Evolutionary conservation across 805 yeast genomes (phyloP).

Genomic region (Metschnikowia noctiluminum): DNA sequence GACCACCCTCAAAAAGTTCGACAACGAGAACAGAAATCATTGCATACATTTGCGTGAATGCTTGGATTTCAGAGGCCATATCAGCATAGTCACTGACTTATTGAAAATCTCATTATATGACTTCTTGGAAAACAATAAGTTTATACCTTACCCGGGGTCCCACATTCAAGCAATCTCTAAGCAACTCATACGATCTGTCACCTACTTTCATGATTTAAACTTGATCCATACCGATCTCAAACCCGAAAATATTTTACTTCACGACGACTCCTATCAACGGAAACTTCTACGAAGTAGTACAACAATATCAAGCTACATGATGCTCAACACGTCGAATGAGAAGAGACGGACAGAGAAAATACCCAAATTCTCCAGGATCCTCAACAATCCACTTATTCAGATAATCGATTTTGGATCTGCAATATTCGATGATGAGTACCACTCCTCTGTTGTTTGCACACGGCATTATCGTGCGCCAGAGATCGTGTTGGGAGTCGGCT

Average conservation of each 20-base stretch:
- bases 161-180: conserved; percentile 87
- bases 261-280: conserved; percentile 46
- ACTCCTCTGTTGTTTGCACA: conserved; percentile 87
- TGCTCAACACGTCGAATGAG: conserved; percentile 16
- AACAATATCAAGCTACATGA: conserved; percentile 31
- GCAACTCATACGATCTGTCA: conserved; percentile 81
- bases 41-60: conserved; percentile 87
- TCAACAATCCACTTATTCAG: conserved; percentile 77
- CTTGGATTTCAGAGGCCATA: conserved; percentile 89
- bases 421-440: conserved; percentile 89
- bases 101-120: conserved; percentile 84
- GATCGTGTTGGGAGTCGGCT: conserved; percentile 88
- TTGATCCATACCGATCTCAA: conserved; percentile 94
- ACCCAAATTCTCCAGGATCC: conserved; percentile 43
- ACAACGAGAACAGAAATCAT: conserved; percentile 60
- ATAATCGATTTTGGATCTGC: conserved; percentile 98
- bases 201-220: conserved; percentile 84
- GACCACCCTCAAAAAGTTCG: conserved; percentile 67
- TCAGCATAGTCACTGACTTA: conserved; percentile 88
- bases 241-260: conserved; percentile 87
- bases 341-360: conserved; percentile 19
- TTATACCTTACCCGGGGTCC: conserved; percentile 88
- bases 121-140: conserved; percentile 78
- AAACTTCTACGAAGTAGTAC: conserved; percentile 35
- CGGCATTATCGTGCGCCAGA: conserved; percentile 98